phyloP scores from a whole-genome alignment of 306 rosid genomes.

The Spatholobus suberectus region DNA sequence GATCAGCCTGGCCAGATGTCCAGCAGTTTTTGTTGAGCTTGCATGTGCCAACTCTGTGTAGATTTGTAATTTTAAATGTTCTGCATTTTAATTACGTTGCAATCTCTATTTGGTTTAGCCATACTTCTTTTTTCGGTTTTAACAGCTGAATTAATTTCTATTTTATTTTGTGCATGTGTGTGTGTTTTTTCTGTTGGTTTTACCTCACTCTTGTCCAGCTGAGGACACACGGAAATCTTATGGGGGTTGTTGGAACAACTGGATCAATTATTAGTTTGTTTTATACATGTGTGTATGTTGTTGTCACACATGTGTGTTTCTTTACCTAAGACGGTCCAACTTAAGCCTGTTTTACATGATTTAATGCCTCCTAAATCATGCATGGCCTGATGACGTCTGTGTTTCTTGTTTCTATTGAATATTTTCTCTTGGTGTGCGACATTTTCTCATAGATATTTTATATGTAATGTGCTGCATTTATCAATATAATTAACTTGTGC shows the following conservation, averaged over 20 bases:
- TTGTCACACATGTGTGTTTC: neutral
- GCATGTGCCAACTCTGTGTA: neutral
- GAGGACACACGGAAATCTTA: neutral
- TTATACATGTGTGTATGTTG: neutral
- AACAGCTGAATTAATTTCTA: neutral
- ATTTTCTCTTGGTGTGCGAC: neutral
- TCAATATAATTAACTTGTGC: neutral
- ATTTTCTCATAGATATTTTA: neutral
- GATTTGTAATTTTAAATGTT: conserved; percentile 18
- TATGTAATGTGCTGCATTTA: neutral
- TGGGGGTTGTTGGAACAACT: neutral
- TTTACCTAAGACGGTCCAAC: neutral
- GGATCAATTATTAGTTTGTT: conserved; percentile 4
- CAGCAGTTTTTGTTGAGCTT: conserved; percentile 75
- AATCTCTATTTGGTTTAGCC: neutral
- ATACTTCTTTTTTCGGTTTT: neutral
- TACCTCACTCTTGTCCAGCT: neutral
- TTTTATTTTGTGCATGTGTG: neutral
- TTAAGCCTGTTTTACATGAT: neutral
- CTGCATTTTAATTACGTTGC: neutral
- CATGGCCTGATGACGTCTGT: neutral
- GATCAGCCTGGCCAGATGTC: conserved; percentile 90
- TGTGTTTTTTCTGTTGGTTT: neutral
- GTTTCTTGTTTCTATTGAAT: neutral
- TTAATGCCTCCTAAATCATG: conserved; percentile 37